phyloP scores from a whole-genome alignment of 2,329 filamentous ascomycete species.

The Nothophaeocryptopus gaeumannii region DNA sequence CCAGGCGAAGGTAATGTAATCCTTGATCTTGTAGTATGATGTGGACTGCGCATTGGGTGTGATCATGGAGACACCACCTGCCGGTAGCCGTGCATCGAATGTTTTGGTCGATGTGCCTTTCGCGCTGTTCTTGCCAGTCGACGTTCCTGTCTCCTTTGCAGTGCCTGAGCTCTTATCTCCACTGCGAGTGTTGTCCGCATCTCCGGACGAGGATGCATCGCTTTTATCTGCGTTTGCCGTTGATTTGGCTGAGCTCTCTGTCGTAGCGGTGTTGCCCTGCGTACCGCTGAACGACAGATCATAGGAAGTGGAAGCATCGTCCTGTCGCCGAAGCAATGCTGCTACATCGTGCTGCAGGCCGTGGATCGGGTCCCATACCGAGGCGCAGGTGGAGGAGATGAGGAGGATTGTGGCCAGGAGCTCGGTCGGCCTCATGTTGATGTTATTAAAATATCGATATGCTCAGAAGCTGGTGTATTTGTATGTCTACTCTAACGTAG shows the following conservation, averaged over 20 bases:
- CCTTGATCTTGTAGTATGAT: conserved; percentile 63
- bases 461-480: conserved; percentile 4
- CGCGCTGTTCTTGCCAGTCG: conserved; percentile 19
- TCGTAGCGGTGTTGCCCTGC: conserved; percentile 29
- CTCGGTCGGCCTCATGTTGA: conserved; percentile 35
- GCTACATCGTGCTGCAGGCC: conserved; percentile 29
- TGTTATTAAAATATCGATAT: conserved; percentile 5
- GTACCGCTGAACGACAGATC: conserved; percentile 23
- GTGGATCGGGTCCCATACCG: conserved; percentile 27
- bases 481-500: conserved; percentile 5
- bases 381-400: conserved; percentile 31
- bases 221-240: conserved; percentile 21
- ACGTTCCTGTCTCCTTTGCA: conserved; percentile 22
- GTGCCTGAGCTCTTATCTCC: conserved; percentile 20
- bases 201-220: conserved; percentile 9
- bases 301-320: conserved; percentile 20
- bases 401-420: conserved; percentile 33
- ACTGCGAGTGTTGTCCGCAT: conserved; percentile 15
- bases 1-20: conserved; percentile 63
- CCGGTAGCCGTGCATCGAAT: conserved; percentile 53
- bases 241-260: conserved; percentile 18
- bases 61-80: conserved; percentile 62
- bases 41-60: conserved; percentile 52
- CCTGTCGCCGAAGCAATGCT: conserved; percentile 28
- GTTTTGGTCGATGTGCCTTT: conserved; percentile 34